A percentile compares a stretch with the other conserved stretches of the same genome.
phyloP scores from a whole-genome alignment of 2,329 filamentous ascomycete genomes.

The Diplodia intermedia region DNA sequence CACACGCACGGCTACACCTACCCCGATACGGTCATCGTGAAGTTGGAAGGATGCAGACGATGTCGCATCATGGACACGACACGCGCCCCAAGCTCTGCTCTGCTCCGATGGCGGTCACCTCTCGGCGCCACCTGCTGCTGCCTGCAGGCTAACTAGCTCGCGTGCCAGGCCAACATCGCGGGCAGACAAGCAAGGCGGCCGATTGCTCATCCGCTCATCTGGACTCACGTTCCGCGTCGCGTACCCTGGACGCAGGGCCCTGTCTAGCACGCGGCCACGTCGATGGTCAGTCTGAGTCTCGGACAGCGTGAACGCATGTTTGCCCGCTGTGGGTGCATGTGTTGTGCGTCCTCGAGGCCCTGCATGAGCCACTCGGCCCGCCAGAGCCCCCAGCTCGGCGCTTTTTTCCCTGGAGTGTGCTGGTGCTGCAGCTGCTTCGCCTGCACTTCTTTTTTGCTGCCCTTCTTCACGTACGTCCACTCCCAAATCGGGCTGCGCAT shows the following conservation, averaged over 20 bases:
- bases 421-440: constrained; percentile 2
- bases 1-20: constrained; percentile 21
- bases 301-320: constrained; percentile 24
- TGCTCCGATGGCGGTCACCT: constrained; percentile 29
- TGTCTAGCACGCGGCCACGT: constrained; percentile 29
- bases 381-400: constrained; percentile 16
- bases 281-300: constrained; percentile 11
- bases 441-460: constrained; percentile 3
- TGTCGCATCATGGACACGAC: constrained; percentile 31
- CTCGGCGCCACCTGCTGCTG: constrained; percentile 26
- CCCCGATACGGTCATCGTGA: constrained; percentile 2
- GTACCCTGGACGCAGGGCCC: constrained; percentile 18
- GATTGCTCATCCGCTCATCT: constrained; percentile 25
- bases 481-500: constrained; percentile 25
- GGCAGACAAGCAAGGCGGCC: constrained; percentile 15
- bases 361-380: constrained; percentile 16
- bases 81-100: constrained; percentile 17
- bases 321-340: constrained; percentile 18
- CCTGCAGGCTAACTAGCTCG: constrained; percentile 14
- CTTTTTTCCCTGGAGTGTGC: constrained; percentile 13
- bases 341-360: constrained; percentile 17
- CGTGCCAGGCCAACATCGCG: constrained; percentile 11
- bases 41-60: constrained; percentile 28
- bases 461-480: constrained; percentile 15
- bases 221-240: constrained; percentile 10